Evolutionary conservation across 2,329 filamentous ascomycete genomes (phyloP).

Genomic region (Calonectria pseudoturangicola): DNA sequence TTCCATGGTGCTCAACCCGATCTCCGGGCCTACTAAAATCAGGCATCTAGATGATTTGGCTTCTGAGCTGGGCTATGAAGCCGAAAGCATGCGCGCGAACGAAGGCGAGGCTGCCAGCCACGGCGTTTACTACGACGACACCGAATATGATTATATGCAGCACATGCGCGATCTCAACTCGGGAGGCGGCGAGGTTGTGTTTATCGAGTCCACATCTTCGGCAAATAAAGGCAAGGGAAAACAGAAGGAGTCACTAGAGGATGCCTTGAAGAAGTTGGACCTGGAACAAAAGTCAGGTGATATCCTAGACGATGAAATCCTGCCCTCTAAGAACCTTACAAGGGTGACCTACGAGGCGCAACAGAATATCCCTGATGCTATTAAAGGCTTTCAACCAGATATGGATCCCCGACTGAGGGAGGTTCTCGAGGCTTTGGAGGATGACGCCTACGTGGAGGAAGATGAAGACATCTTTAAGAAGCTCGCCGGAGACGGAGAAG

Average conservation of each 20-base stretch:
- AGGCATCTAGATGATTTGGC: slow-evolving; percentile 85
- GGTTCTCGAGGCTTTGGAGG: slow-evolving; percentile 93
- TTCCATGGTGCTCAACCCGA: slow-evolving; percentile 90
- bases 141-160: slow-evolving; percentile 99
- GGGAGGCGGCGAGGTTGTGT: slow-evolving; percentile 85
- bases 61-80: slow-evolving; percentile 82
- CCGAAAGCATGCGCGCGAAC: slow-evolving; percentile 83
- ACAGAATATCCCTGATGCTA: slow-evolving; percentile 92
- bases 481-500: slow-evolving; percentile 80
- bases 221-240: slow-evolving; percentile 82
- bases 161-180: slow-evolving; percentile 92
- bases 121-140: slow-evolving; percentile 96
- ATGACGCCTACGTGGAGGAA: slow-evolving; percentile 94
- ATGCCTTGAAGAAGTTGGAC: slow-evolving; percentile 82
- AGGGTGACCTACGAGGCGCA: slow-evolving; percentile 91
- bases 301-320: slow-evolving; percentile 82
- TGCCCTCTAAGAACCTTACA: slow-evolving; percentile 86
- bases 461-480: slow-evolving; percentile 90
- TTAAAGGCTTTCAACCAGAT: slow-evolving; percentile 96
- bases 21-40: slow-evolving; percentile 64
- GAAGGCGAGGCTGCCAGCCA: slow-evolving; percentile 97
- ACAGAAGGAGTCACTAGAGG: slow-evolving; percentile 86
- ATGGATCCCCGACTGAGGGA: slow-evolving; percentile 97
- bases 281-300: slow-evolving; percentile 72
- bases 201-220: slow-evolving; percentile 83